phyloP scores from a whole-genome alignment of 768 basidiomycete genomes.

The Roridomyces roridus region DNA sequence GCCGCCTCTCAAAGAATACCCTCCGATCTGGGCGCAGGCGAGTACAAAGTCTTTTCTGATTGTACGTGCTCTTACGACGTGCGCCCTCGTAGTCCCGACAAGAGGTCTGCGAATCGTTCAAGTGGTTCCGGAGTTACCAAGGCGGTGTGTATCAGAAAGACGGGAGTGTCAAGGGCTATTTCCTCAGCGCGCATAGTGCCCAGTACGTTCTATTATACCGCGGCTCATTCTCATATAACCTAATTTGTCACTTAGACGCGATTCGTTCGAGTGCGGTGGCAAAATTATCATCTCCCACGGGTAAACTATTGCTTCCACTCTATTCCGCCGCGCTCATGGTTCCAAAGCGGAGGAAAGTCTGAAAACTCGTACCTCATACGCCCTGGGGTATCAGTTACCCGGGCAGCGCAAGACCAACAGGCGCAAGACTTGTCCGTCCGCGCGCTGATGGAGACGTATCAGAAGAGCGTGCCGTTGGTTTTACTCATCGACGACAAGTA shows the following conservation, averaged over 20 bases:
- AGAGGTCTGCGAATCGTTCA: slow-evolving; percentile 82
- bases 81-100: slow-evolving; percentile 75
- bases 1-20: slow-evolving; percentile 33
- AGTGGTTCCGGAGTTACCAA: slow-evolving; percentile 80
- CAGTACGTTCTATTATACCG: slow-evolving; percentile 46
- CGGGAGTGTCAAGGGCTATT: slow-evolving; percentile 73
- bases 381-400: slow-evolving; percentile 47
- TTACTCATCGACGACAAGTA: slow-evolving; percentile 81
- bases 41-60: slow-evolving; percentile 1
- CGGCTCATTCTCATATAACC: neutral
- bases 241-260: slow-evolving; percentile 56
- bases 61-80: slow-evolving; percentile 8
- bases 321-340: too few relatives aligned
- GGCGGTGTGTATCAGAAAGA: slow-evolving; percentile 75
- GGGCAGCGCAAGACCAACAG: slow-evolving; percentile 67
- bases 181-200: slow-evolving; percentile 74
- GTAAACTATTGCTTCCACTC: slow-evolving; percentile 46
- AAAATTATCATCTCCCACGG: slow-evolving; percentile 84
- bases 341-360: slow-evolving; percentile 27
- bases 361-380: too few relatives aligned
- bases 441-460: slow-evolving; percentile 66
- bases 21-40: slow-evolving; percentile 54
- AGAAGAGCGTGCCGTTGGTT: slow-evolving; percentile 62
- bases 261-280: slow-evolving; percentile 68
- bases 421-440: slow-evolving; percentile 74